phyloP scores from a whole-genome alignment of 495 filamentous ascomycete species.

The Xylaria grammica region DNA sequence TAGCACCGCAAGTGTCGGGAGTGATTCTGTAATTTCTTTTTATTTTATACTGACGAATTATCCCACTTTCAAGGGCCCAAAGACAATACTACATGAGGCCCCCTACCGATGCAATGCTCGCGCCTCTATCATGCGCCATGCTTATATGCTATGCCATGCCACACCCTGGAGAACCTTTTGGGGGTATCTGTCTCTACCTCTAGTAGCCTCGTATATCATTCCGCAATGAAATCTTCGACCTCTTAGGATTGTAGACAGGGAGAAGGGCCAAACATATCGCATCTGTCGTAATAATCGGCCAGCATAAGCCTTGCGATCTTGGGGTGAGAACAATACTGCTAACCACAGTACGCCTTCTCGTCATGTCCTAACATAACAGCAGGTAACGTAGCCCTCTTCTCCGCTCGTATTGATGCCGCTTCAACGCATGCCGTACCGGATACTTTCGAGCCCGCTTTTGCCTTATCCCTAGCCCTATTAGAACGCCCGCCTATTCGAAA shows the following conservation, averaged over 20 bases:
- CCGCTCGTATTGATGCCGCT: constrained; percentile 1
- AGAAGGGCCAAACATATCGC: constrained; percentile 1
- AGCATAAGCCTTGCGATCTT: background rate
- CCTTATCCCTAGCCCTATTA: constrained; percentile 20
- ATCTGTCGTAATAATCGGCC: background rate
- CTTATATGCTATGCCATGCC: constrained; percentile 2
- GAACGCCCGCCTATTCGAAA: constrained; percentile 23
- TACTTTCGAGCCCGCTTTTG: constrained; percentile 18
- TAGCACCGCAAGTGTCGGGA: too few species aligned
- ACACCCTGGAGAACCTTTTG: constrained; percentile 13
- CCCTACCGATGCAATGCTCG: constrained; percentile 2
- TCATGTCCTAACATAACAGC: background rate
- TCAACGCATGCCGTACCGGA: constrained; percentile 2
- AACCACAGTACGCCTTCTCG: background rate
- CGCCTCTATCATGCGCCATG: constrained; percentile 20
- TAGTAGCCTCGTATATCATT: constrained; percentile 22
- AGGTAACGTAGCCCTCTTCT: background rate
- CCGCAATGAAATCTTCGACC: constrained; percentile 19
- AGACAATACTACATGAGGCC: constrained; percentile 5
- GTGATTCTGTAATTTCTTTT: background rate
- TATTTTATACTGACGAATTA: background rate
- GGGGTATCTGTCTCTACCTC: constrained; percentile 16
- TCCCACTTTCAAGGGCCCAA: constrained; percentile 6
- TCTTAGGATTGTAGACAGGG: constrained; percentile 12
- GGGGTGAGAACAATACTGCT: background rate